These are phyloP conservation scores for Claviceps lovelessii DNA, from an alignment of 2,329 filamentous ascomycete genomes.

Conservation along the genomic window DNA sequence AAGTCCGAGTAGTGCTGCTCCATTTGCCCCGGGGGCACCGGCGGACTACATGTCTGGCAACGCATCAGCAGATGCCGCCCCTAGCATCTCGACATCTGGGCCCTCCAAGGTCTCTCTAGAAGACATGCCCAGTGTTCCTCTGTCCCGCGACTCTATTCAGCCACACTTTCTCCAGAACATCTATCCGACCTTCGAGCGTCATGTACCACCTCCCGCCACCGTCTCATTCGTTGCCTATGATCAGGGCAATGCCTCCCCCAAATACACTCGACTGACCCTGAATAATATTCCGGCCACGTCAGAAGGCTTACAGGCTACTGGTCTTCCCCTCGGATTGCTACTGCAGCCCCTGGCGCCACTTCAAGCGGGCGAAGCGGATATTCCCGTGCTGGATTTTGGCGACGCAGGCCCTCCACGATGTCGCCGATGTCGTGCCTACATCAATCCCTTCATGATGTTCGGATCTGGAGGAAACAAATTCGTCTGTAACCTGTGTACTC, in stretches of 20 bases:
- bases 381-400: constrained; percentile 91
- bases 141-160: constrained; percentile 68
- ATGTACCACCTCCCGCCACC: constrained; percentile 76
- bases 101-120: constrained; percentile 62
- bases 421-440: constrained; percentile 83
- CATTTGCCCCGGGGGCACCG: constrained; percentile 17
- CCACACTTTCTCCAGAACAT: constrained; percentile 75
- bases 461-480: constrained; percentile 87
- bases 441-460: constrained; percentile 99
- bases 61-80: constrained; percentile 15
- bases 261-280: constrained; percentile 78
- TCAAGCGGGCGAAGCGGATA: constrained; percentile 69
- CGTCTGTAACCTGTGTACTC: constrained; percentile 95
- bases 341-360: constrained; percentile 76
- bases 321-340: constrained; percentile 72
- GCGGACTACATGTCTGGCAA: constrained; percentile 13
- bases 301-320: constrained; percentile 68
- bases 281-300: constrained; percentile 80
- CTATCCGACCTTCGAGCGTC: constrained; percentile 90
- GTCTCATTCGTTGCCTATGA: constrained; percentile 88
- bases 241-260: constrained; percentile 91
- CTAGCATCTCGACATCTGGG: constrained; percentile 20
- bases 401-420: constrained; percentile 82
- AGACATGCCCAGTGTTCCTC: constrained; percentile 80
- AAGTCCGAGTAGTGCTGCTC: constrained; percentile 33